Base-by-base conservation (phyloP, 208 protist species). In the Leptomonas seymouri region DNA sequence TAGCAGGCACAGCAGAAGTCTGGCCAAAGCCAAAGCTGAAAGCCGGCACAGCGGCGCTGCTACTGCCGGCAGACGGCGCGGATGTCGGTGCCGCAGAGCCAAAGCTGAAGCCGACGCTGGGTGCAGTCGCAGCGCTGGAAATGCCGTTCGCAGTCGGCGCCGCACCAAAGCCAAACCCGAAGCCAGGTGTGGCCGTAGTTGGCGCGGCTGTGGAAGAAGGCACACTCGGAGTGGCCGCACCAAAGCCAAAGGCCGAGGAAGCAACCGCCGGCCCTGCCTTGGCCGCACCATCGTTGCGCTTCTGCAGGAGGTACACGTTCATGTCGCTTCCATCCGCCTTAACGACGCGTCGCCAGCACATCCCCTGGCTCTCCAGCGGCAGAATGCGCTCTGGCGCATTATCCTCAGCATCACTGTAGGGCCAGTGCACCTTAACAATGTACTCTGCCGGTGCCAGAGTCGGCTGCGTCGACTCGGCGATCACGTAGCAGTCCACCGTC, bases 301-400 rank as follows among this genome's bases (percentile, higher is more conserved):
- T 84, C 75, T 89, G 86, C 48, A 96, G 71, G 1, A 96, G 65
- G 67, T 76, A 96, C 11, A 75, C 78, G 56, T 94, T 96, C 64
- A 93, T 92, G 54, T 87, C 76, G 30, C 46, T 74, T 25, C 86
- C 85, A 69, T 93, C 85, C 39, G 86, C 77, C 54, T 87, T 84
- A 28, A 91, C 81, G 15, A 96, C 85, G 27, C 81, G 79, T 2
- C 78, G 73, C 89, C 91, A 96, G 57, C 81, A 85, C 88, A 96
- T 92, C 20, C 56, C 46, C 70, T 94, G 91, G 0, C 76, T 84
- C 36, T 67, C 79, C 39, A 96, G 67, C 31, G 84, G 80, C 36
- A 93, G 64, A 73, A 96, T 92, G 44, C 88, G 88, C 76, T 96
- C 91, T 28, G 91, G 91, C 14, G 87, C 86, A 72, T 94, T 93